These are phyloP conservation scores for Euphorbia lathyris DNA, from an alignment of 345 rosid genomes.

Conservation along the genomic window DNA sequence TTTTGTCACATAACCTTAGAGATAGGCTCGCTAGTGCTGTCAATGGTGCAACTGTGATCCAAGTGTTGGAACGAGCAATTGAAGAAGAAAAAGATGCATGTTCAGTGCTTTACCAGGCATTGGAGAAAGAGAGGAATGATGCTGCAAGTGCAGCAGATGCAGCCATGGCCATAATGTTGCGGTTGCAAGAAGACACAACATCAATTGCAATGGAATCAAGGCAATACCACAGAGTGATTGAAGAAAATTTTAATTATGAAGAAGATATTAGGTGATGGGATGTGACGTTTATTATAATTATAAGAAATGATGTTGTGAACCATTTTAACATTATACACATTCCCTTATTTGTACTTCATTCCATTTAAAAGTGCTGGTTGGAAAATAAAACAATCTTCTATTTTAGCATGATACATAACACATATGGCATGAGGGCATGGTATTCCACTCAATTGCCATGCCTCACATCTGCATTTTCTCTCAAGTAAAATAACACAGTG, in stretches of 20 bases:
- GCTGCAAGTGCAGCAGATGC: constrained; percentile 33
- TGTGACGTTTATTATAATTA: no score
- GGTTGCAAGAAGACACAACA: constrained; percentile 34
- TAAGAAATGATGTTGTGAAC: no score
- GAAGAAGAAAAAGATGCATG: constrained; percentile 19
- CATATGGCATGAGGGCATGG: no score
- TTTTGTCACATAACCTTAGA: constrained; percentile 8
- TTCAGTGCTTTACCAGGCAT: constrained; percentile 22
- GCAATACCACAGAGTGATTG: constrained; percentile 30
- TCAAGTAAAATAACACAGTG: no score
- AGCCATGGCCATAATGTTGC: constrained; percentile 33
- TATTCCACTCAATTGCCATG: no score
- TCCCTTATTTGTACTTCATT: no score
- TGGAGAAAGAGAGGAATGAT: constrained; percentile 36
- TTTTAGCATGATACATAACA: no score
- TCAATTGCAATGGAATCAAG: constrained; percentile 29
- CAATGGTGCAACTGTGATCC: constrained; percentile 13
- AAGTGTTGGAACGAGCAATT: constrained; percentile 14
- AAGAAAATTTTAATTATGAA: constrained; percentile 29
- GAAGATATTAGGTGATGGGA: no score
- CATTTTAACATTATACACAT: no score
- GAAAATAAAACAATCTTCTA: no score
- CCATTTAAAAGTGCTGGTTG: no score
- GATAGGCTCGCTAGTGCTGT: constrained; percentile 6
- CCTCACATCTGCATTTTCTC: no score